Conservation (phyloP, 2,329 filamentous ascomycete species). For the Hypoxylon sp. region DNA sequence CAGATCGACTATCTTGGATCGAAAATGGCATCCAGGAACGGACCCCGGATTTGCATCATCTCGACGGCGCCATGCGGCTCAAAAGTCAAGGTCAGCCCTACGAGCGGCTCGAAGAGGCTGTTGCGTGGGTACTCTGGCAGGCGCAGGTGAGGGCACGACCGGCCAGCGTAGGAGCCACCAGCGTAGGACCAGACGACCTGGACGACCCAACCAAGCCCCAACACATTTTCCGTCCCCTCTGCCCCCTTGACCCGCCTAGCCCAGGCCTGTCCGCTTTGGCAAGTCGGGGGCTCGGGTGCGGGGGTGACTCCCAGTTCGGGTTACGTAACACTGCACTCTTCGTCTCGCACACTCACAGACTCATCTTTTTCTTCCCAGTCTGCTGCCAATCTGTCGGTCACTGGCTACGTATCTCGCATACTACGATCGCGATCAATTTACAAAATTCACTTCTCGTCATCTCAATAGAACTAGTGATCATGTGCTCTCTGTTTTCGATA, state of each 20-base stretch:
- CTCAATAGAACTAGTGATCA: background rate
- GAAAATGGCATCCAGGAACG: slow-evolving; percentile 35
- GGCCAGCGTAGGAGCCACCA: slow-evolving; percentile 10
- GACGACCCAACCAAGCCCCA: too few relatives aligned
- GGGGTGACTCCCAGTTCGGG: background rate
- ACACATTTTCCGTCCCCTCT: slow-evolving; percentile 18
- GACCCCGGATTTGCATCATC: slow-evolving; percentile 46
- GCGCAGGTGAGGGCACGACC: slow-evolving; percentile 8
- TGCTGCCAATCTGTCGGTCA: too few relatives aligned
- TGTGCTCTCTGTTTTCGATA: background rate
- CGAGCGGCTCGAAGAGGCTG: slow-evolving; percentile 36
- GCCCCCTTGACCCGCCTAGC: background rate
- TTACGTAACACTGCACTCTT: background rate
- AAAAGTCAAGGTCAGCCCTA: slow-evolving; percentile 49
- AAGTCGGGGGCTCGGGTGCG: background rate
- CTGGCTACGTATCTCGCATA: too few relatives aligned
- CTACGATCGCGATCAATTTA: background rate
- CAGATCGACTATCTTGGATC: slow-evolving; percentile 40
- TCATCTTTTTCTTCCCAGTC: background rate
- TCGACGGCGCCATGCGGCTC: slow-evolving; percentile 49
- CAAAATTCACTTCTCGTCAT: background rate
- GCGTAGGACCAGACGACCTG: too few relatives aligned
- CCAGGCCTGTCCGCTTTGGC: too few relatives aligned
- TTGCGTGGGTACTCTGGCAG: slow-evolving; percentile 38
- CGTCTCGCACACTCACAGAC: too few relatives aligned